Evolutionary conservation across 306 rosid species (phyloP).

Genomic region (Cicer yamashitae): DNA sequence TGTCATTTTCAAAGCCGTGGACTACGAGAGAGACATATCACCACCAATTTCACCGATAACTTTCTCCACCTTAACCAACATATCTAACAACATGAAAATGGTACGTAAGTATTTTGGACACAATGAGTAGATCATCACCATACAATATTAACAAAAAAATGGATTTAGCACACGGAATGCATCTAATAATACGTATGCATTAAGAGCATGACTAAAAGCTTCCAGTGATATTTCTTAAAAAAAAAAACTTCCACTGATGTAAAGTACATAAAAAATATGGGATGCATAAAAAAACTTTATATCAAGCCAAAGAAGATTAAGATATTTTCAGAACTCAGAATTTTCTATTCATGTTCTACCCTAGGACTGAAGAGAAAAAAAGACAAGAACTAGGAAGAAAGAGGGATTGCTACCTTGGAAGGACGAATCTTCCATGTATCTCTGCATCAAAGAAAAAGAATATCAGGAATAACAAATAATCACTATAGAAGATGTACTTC

Average conservation of each 20-base stretch:
- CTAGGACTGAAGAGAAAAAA: constrained; percentile 5
- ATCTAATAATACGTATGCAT: background rate
- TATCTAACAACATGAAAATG: constrained; percentile 58
- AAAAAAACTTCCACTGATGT: background rate
- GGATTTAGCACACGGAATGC: constrained; percentile 22
- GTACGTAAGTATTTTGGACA: constrained; percentile 24
- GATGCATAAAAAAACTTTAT: constrained; percentile 23
- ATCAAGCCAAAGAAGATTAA: constrained; percentile 32
- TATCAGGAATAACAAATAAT: constrained; percentile 35
- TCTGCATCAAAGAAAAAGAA: constrained; percentile 59
- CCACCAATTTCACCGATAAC: constrained; percentile 72
- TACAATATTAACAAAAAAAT: constrained; percentile 14
- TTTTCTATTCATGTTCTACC: constrained; percentile 8
- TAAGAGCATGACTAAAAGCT: constrained; percentile 4
- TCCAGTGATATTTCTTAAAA: background rate
- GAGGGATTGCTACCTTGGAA: constrained; percentile 71
- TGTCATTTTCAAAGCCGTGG: constrained; percentile 40
- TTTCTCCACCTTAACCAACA: constrained; percentile 84
- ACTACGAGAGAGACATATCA: constrained; percentile 57
- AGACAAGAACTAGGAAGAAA: constrained; percentile 16
- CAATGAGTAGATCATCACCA: background rate
- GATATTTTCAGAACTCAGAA: constrained; percentile 3
- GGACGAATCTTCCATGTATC: constrained; percentile 87
- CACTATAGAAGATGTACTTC: constrained; percentile 31
- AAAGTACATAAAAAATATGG: constrained; percentile 4